Evolutionary conservation across 768 basidiomycete genomes (phyloP).

Genomic region (Stropharia rugosoannulata): DNA sequence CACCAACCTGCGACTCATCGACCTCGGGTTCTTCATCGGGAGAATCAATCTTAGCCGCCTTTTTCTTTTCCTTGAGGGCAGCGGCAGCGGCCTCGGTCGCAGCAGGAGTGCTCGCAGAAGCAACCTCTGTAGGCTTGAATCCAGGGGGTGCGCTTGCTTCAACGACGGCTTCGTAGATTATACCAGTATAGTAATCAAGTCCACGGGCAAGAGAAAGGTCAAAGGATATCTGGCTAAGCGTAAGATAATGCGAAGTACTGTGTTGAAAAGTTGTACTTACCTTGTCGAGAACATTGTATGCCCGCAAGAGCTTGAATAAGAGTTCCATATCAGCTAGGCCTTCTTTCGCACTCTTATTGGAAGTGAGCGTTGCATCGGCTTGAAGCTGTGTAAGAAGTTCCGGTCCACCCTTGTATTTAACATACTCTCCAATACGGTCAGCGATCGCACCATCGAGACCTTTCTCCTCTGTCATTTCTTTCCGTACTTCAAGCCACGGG

Average conservation of each 20-base stretch:
- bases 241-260: not conserved
- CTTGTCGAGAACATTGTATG: conserved; percentile 78
- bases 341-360: conserved; percentile 72
- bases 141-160: conserved; percentile 93
- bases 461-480: conserved; percentile 97
- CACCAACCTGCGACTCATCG: conserved; percentile 91
- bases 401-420: conserved; percentile 88
- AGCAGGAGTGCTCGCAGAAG: conserved; percentile 21
- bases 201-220: conserved; percentile 97
- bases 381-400: conserved; percentile 72
- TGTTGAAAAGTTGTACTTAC: conserved; percentile 33
- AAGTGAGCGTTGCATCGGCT: conserved; percentile 60
- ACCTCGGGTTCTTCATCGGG: conserved; percentile 73
- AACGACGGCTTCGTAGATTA: conserved; percentile 96
- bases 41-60: conserved; percentile 35
- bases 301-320: conserved; percentile 78
- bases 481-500: conserved; percentile 89
- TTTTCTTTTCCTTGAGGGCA: conserved; percentile 23
- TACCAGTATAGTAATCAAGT: conserved; percentile 97
- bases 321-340: conserved; percentile 87
- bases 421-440: conserved; percentile 96
- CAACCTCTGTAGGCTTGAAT: conserved; percentile 50
- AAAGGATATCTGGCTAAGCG: conserved; percentile 72
- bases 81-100: conserved; percentile 26
- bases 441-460: conserved; percentile 78